Evolutionary conservation across 129 eudicot genomes (phyloP).

Genomic region (Artemisia tridentata): DNA sequence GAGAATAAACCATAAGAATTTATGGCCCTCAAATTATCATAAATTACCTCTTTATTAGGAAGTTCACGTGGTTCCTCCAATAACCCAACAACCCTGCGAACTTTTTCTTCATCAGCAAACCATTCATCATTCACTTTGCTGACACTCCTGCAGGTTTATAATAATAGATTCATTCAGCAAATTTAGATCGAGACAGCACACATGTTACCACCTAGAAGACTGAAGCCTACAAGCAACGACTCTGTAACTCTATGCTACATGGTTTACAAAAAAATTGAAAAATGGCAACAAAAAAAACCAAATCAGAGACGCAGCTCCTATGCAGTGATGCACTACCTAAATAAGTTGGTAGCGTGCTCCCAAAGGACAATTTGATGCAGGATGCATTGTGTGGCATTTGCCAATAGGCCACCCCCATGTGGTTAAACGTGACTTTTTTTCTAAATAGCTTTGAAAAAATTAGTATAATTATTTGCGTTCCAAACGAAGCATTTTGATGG

Average conservation of each 20-base stretch:
- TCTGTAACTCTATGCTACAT: conserved; percentile 17
- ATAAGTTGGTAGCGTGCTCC: neutral
- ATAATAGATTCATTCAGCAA: conserved; percentile 20
- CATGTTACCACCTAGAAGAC: conserved; percentile 29
- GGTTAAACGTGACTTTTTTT: no score
- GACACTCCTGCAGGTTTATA: conserved; percentile 74
- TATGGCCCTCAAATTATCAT: conserved; percentile 9
- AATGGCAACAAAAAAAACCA: neutral
- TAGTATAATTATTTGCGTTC: no score
- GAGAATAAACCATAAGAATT: neutral
- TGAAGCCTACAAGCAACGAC: conserved; percentile 23
- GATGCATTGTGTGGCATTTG: no score
- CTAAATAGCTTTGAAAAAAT: no score
- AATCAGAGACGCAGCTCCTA: conserved; percentile 11
- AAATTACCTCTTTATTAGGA: conserved; percentile 65
- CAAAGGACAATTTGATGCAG: no score
- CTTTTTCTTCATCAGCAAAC: conserved; percentile 95
- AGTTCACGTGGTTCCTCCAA: conserved; percentile 22
- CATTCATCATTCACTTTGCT: conserved; percentile 96
- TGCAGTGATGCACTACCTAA: neutral
- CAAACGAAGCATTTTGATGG: no score
- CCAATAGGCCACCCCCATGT: no score
- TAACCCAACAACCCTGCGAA: conserved; percentile 83
- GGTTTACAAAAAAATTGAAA: conserved; percentile 8
- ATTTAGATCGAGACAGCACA: conserved; percentile 17